Evolutionary conservation across 768 basidiomycete species (phyloP), one percentile per base, ranked within the genome.

Genomic region (Boletus bicolor): DNA sequence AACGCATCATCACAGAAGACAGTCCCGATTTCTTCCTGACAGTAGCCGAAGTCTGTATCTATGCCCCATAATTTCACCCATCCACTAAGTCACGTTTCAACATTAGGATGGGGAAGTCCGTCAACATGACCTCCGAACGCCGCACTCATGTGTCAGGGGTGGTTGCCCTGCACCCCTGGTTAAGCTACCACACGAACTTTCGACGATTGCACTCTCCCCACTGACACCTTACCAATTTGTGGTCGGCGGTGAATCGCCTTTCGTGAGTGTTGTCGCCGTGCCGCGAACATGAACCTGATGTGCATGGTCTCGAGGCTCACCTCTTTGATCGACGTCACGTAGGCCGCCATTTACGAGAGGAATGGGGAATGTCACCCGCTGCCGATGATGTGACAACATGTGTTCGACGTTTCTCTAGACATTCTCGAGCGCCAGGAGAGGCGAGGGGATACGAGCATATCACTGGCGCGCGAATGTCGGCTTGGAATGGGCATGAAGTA

Each of bases 151-250:
- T 71, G 60, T 71, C 30, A 61, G 66, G 15, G 68, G 63, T 49
- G 73, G 69, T 10, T 96, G 93, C 67, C 86, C 91, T 24, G 74
- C 84, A 17, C 86, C 91, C 2, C 75, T 96, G 15, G 79, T 91
- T 19, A 78, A 79, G 58, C 70, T 90, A 38, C 76, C 79, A 49
- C 76, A 85, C 68, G 78, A 86, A 49, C 76, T 94, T 44, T 91
- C 85, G 8, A 83, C 89, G 19, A 72, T 94, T 43, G 80, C 90
- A 3, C 73, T 89, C 24, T 93, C 93, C 17, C 82, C 87, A 3
- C 74, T 93, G 14, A 85, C 88, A 0, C 91, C 92, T 0, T 87
- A 90, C 64, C 86, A 91, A 54, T 85, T 94, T 58, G 85, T 93
- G 19, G 91, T 93, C 35, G 91, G 89, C 4, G 93, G 93, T 35